Percentiles rank a stretch among this genome's conserved stretches.
Evolutionary conservation across 768 basidiomycete species (phyloP).

Genomic region (Boletellus sp.): DNA sequence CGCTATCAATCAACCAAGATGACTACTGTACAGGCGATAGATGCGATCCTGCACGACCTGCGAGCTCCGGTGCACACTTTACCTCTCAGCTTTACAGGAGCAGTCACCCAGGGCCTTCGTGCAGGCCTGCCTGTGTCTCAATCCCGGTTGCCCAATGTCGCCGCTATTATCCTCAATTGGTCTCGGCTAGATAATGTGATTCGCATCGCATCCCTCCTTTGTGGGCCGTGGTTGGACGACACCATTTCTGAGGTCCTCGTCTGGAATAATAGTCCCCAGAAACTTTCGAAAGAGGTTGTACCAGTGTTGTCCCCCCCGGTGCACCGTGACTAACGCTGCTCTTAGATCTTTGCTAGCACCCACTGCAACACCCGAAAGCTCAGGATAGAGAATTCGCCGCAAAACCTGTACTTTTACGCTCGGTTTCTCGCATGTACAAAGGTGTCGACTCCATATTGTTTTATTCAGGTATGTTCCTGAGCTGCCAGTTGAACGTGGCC

Average conservation of each 20-base stretch:
- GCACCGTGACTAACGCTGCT: background rate
- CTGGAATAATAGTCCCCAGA: slow-evolving; percentile 60
- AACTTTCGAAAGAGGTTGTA: slow-evolving; percentile 42
- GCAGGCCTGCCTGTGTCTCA: slow-evolving; percentile 8
- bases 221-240: slow-evolving; percentile 41
- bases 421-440: slow-evolving; percentile 56
- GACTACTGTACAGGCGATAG: slow-evolving; percentile 3
- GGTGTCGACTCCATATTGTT: slow-evolving; percentile 52
- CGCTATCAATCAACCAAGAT: slow-evolving; percentile 2
- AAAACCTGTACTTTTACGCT: slow-evolving; percentile 59
- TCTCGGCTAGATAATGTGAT: slow-evolving; percentile 59
- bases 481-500: background rate
- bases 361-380: slow-evolving; percentile 44
- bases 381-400: slow-evolving; percentile 52
- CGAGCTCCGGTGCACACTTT: slow-evolving; percentile 13
- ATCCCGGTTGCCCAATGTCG: slow-evolving; percentile 38
- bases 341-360: slow-evolving; percentile 40
- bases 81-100: slow-evolving; percentile 16
- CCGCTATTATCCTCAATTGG: slow-evolving; percentile 65
- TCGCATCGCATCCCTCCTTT: slow-evolving; percentile 51
- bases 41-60: slow-evolving; percentile 12
- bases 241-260: slow-evolving; percentile 48
- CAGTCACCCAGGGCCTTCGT: slow-evolving; percentile 6
- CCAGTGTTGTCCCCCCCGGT: background rate
- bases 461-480: slow-evolving; percentile 48